Evolutionary conservation across 192 early-diverging fungal species (phyloP), one percentile per base, ranked within the genome.

Genomic region (Coemansia sp.): DNA sequence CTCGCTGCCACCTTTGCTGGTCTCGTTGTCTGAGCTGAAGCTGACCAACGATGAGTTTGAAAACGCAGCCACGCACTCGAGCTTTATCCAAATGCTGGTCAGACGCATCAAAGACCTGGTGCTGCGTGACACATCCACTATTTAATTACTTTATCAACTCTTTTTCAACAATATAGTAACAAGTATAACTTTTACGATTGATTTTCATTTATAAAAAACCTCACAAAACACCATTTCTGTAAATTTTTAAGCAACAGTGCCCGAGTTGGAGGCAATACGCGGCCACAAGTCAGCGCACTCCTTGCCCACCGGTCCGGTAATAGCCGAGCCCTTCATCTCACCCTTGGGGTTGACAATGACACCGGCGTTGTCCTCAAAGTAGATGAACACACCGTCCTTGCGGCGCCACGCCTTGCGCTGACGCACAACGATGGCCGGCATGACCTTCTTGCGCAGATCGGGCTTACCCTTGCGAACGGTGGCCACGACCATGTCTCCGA

Each of bases 381-480:
- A 98, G 67, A 98, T 89, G 87, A 92, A 97, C 83, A 99, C 93
- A 82, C 98, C 98, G 77, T 99, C 98, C 82, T 89, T 85, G 67
- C 98, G 89, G 79, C 98, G 90, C 98, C 98, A 99, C 57, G 96
- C 88, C 90, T 98, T 99, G 77, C 98, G 89, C 87, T 99, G 98
- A 69, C 98, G 94, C 68, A 99, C 89, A 67, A 99, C 90, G 77
- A 99, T 95, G 65, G 96, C 98, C 68, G 96, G 95, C 91, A 93
- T 93, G 71, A 99, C 94, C 92, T 99, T 99, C 91, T 99, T 99
- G 80, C 98, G 88, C 82, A 99, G 86, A 78, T 99, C 98, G 68
- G 98, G 98, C 90, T 99, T 99, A 80, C 98, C 98, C 93, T 99
- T 99, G 87, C 97, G 94, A 84, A 99, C 98, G 68, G 98, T 95